Evolutionary conservation across 2,329 filamentous ascomycete genomes (phyloP), one percentile per base, ranked within the genome.

Genomic region (Mycogone perniciosa): DNA sequence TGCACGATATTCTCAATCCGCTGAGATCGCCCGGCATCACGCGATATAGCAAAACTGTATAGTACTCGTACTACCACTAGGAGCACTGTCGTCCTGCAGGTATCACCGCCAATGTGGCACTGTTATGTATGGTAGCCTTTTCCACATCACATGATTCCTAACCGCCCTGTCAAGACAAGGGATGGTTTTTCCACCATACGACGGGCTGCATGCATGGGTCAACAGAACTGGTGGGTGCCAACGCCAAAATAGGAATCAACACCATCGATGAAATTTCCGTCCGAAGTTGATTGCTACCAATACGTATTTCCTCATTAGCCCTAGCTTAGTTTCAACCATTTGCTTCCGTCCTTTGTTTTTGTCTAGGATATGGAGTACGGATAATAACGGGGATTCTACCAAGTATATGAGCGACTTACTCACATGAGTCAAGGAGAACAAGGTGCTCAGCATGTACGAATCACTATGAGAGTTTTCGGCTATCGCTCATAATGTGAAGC

Each of bases 141-240:
- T 49, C 26, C 43, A 26, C 46, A 53, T 53, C 51, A 53, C 51
- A 53, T 53, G 51, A 53, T 31, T n/a, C n/a, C 10, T 38, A 37
- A 52, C 49, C 34, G 42, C 39, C 51, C 31, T 33, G 38, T 38
- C 31, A 27, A 34, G 37, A 43, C 46, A 50, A 40, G 45, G 34
- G 11, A 46, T 13, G n/a, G 29, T 45, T 45, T 35, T 33, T 31
- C 43, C 31, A 35, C 43, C 30, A 34, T 34, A 34, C 31, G 34
- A 13, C 33, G 33, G 7, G 7, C 33, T 35, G 33, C 33, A 8
- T 8, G 7, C 11, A 35, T 35, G 7, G 33, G 33, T 35, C 11
- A 2, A 35, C 33, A 35, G 2, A 35, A 35, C 7, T 35, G 33
- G 11, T 8, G 11, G 11, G 33, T 7, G 7, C 33, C 7, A 35